A percentile compares a stretch with the other conserved stretches of the same genome.
These are phyloP conservation scores for Pouteria glomerata DNA, from an alignment of 148 eudicot genomes.

Conservation along the genomic window DNA sequence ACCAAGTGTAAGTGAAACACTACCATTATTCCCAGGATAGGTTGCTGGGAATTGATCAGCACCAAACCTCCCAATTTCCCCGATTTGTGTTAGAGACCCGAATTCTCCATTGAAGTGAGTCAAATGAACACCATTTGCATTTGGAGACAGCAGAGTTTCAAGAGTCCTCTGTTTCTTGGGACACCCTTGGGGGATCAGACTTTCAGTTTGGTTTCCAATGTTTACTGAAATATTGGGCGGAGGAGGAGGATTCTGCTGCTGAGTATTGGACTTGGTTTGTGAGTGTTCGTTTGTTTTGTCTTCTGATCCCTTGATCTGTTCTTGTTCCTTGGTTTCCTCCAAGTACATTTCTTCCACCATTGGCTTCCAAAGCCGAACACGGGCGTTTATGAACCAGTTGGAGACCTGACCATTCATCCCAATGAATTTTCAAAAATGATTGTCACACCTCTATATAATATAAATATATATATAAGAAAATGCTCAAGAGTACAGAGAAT, in stretches of 20 bases:
- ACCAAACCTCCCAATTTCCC: constrained; percentile 36
- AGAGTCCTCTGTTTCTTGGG: too few relatives aligned
- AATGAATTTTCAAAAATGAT: too few relatives aligned
- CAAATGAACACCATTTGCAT: too few relatives aligned
- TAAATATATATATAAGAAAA: too few relatives aligned
- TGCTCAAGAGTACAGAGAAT: too few relatives aligned
- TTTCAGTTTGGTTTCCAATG: too few relatives aligned
- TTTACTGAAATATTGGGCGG: too few relatives aligned
- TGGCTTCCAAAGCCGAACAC: constrained; percentile 9
- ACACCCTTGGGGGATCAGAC: too few relatives aligned
- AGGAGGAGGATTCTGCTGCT: too few relatives aligned
- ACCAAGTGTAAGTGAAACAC: constrained; percentile 30
- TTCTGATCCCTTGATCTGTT: not conserved
- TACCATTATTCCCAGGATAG: constrained; percentile 31
- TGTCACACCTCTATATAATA: too few relatives aligned
- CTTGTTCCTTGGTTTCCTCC: not conserved
- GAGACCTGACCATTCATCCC: not conserved
- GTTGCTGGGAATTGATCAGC: constrained; percentile 23
- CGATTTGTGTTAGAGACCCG: constrained; percentile 28
- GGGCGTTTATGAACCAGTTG: constrained; percentile 5
- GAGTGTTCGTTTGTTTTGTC: not conserved
- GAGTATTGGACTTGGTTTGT: too few relatives aligned
- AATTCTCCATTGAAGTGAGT: constrained; percentile 4
- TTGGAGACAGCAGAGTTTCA: too few relatives aligned
- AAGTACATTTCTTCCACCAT: constrained; percentile 4